These are phyloP conservation scores for Elsinoe fawcettii DNA, from an alignment of 2,329 filamentous ascomycete species.

Conservation along the genomic window DNA sequence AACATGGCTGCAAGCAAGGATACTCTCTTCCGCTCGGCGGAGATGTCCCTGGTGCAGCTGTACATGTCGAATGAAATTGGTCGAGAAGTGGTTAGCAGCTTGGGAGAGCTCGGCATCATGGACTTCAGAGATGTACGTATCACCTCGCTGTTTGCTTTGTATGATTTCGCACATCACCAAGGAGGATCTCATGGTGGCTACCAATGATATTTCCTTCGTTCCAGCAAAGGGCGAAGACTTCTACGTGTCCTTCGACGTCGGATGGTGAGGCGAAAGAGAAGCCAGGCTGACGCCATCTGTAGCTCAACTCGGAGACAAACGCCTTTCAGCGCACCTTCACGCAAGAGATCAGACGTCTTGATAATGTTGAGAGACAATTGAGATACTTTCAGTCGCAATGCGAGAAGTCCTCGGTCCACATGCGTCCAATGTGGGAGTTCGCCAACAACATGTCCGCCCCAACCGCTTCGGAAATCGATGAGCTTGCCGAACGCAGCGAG, in stretches of 20 bases:
- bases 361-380: constrained; percentile 96
- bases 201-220: background rate
- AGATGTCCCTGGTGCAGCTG: constrained; percentile 99
- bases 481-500: constrained; percentile 86
- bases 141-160: background rate
- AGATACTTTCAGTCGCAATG: constrained; percentile 94
- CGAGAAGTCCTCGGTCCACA: constrained; percentile 80
- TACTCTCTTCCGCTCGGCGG: constrained; percentile 98
- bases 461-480: constrained; percentile 90
- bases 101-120: constrained; percentile 92
- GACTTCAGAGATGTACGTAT: constrained; percentile 88
- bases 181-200: background rate
- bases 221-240: background rate
- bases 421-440: constrained; percentile 87
- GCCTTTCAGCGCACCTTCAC: constrained; percentile 97
- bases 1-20: constrained; percentile 61
- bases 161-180: background rate
- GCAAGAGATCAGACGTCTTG: constrained; percentile 90
- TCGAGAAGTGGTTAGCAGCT: constrained; percentile 89
- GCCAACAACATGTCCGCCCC: constrained; percentile 73
- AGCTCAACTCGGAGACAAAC: constrained; percentile 88
- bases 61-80: constrained; percentile 99
- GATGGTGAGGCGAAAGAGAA: background rate
- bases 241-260: background rate
- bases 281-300: constrained; percentile 11